A percentile compares a stretch with the other conserved stretches of the same genome.
These are phyloP conservation scores for Casuarina cunninghamiana DNA, from an alignment of 306 rosid species.

Conservation along the genomic window DNA sequence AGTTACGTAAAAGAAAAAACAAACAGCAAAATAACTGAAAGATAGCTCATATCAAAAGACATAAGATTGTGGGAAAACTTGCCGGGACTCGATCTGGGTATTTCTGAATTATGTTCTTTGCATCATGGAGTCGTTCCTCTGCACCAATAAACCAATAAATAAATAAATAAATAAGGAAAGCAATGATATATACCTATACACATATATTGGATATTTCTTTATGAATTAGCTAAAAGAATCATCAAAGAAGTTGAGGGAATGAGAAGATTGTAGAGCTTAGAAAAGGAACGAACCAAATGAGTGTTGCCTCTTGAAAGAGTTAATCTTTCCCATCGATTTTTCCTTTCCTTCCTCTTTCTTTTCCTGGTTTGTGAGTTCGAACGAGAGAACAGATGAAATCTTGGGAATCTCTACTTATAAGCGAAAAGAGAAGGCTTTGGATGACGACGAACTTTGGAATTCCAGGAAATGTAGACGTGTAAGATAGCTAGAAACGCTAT, in stretches of 20 bases:
- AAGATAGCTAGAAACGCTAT: neutral
- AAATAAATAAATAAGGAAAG: constrained; percentile 7
- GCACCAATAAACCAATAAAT: constrained; percentile 13
- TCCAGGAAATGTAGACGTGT: neutral
- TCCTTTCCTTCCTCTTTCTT: neutral
- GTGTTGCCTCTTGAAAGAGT: constrained; percentile 42
- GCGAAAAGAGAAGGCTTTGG: neutral
- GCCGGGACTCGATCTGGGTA: constrained; percentile 49
- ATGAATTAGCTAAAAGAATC: neutral
- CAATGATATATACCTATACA: neutral
- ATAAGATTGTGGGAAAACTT: constrained; percentile 10
- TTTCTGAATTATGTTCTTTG: constrained; percentile 36
- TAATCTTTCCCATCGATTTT: constrained; percentile 33
- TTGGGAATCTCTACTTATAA: neutral
- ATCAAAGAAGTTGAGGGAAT: neutral
- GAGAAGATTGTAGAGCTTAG: neutral
- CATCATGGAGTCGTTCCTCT: constrained; percentile 44
- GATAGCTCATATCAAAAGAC: neutral
- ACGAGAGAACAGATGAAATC: neutral
- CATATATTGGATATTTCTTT: too few species aligned
- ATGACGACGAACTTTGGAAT: neutral
- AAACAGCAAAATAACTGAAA: neutral
- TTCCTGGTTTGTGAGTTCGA: neutral
- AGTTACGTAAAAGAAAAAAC: neutral
- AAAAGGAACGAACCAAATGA: constrained; percentile 31